Percentiles rank a stretch among this genome's conserved stretches.
Conservation (phyloP, 2,329 filamentous ascomycete species). For the Colletotrichum camelliae region DNA sequence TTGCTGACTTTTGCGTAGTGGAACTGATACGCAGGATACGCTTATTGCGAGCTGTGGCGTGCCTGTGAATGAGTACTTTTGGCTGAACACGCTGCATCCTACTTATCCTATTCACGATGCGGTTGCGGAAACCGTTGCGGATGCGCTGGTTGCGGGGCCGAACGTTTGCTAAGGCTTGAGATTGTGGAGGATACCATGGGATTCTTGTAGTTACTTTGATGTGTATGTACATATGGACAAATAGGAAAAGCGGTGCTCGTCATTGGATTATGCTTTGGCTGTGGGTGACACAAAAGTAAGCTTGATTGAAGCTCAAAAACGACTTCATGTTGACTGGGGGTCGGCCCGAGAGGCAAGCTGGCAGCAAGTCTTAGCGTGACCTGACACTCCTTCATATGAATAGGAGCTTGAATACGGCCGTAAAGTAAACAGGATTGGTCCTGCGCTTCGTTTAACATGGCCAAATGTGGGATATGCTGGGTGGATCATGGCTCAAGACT, state of each 20-base stretch:
- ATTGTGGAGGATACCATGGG: neutral
- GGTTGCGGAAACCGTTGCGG: conserved; percentile 55
- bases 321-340: neutral
- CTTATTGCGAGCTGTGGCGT: conserved; percentile 52
- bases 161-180: conserved; percentile 35
- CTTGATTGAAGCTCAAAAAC: neutral
- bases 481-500: neutral
- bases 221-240: neutral
- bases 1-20: conserved; percentile 33
- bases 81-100: conserved; percentile 69
- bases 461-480: neutral
- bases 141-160: conserved; percentile 40
- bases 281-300: neutral
- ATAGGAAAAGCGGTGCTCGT: neutral
- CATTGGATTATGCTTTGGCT: neutral
- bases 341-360: neutral
- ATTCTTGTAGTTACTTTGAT: neutral
- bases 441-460: neutral
- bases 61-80: conserved; percentile 67
- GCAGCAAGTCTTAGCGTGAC: neutral
- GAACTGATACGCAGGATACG: conserved; percentile 47
- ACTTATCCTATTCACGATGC: conserved; percentile 67
- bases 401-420: no score
- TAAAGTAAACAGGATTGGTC: no score
- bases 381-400: no score